phyloP scores from a whole-genome alignment of 2,329 filamentous ascomycete species.

The Exophiala dermatitidis region DNA sequence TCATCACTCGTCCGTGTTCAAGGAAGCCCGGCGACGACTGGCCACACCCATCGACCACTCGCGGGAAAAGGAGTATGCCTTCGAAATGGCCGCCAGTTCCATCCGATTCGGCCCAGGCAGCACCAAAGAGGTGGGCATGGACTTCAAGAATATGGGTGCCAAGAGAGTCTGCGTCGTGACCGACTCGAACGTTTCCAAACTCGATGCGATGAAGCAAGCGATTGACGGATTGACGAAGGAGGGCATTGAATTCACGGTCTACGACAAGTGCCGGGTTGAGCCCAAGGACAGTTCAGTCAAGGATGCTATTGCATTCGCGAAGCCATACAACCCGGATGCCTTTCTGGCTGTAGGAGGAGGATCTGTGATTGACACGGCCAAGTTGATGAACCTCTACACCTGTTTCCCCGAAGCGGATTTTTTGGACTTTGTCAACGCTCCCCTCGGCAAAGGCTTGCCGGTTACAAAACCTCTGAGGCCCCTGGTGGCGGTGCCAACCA shows the following conservation, averaged over 20 bases:
- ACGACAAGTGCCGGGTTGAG: constrained; percentile 72
- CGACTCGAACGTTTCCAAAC: constrained; percentile 68
- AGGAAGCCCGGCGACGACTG: constrained; percentile 53
- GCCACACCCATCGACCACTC: constrained; percentile 69
- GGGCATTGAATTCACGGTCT: constrained; percentile 74
- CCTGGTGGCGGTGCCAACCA: constrained; percentile 76
- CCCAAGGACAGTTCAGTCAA: constrained; percentile 93
- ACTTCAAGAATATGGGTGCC: constrained; percentile 82
- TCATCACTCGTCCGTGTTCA: constrained; percentile 40
- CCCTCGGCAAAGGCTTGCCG: constrained; percentile 74
- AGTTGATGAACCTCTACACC: constrained; percentile 95
- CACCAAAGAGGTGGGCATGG: constrained; percentile 96
- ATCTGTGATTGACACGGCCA: constrained; percentile 95
- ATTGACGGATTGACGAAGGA: constrained; percentile 70
- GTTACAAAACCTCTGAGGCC: constrained; percentile 65
- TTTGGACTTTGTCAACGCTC: constrained; percentile 95
- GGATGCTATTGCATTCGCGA: constrained; percentile 80
- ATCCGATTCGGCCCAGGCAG: constrained; percentile 91
- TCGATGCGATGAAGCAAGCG: constrained; percentile 86
- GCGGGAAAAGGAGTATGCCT: constrained; percentile 88
- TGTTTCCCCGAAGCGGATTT: constrained; percentile 88
- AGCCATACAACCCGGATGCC: constrained; percentile 72
- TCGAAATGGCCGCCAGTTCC: constrained; percentile 93
- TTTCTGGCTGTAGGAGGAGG: constrained; percentile 90
- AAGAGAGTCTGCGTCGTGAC: constrained; percentile 89